Percentiles rank a stretch among this genome's conserved stretches.
Conservation (phyloP, 306 rosid genomes). For the Rosa persica region DNA sequence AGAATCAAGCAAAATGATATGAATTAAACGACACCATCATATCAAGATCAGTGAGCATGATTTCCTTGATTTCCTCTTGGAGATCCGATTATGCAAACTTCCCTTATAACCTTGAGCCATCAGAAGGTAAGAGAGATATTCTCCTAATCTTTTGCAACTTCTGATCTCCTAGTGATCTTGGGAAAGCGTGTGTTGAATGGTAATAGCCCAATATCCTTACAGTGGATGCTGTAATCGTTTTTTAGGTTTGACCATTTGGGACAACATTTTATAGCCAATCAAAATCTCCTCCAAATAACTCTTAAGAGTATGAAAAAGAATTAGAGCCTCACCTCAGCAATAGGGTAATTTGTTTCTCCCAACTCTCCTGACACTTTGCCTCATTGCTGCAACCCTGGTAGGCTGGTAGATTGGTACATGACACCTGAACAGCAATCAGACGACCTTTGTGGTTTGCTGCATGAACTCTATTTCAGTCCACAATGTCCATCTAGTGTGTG, state of each 20-base stretch:
- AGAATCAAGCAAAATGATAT: too few relatives aligned
- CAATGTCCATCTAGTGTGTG: not conserved
- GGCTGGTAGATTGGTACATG: not conserved
- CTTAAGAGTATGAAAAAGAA: not conserved
- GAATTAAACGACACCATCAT: too few relatives aligned
- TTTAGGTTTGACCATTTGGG: not conserved
- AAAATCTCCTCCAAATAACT: not conserved
- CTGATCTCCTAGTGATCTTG: too few relatives aligned
- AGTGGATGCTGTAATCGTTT: not conserved
- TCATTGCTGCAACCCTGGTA: not conserved
- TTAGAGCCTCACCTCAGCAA: not conserved
- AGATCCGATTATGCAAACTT: too few relatives aligned
- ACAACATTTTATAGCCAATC: not conserved
- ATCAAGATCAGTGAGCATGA: too few relatives aligned
- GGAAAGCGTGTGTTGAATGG: too few relatives aligned
- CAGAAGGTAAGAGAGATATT: too few relatives aligned
- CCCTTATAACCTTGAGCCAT: too few relatives aligned
- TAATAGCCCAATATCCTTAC: too few relatives aligned
- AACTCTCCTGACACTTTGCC: not conserved
- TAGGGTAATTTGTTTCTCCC: not conserved
- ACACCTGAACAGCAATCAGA: not conserved
- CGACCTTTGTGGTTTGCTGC: not conserved
- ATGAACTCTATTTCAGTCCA: not conserved
- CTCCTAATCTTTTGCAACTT: too few relatives aligned
- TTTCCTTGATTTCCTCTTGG: too few relatives aligned